phyloP scores from a whole-genome alignment of 2,329 filamentous ascomycete genomes.

The Cladosporium oxysporum region DNA sequence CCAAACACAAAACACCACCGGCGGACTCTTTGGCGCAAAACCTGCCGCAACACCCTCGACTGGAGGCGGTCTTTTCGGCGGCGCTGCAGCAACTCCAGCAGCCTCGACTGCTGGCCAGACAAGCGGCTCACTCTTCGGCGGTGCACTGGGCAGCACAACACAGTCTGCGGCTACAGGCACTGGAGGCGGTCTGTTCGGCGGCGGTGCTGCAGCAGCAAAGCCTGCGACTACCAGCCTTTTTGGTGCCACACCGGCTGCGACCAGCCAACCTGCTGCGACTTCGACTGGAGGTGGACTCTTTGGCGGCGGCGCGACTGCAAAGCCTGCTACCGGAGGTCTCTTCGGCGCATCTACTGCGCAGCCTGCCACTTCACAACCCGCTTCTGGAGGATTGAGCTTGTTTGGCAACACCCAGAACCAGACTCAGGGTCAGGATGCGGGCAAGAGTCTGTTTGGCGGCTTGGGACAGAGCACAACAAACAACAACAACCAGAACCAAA shows the following conservation, averaged over 20 bases:
- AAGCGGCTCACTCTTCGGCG: constrained; percentile 19
- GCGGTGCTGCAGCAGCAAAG: constrained; percentile 17
- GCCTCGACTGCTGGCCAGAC: constrained; percentile 17
- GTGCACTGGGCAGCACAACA: constrained; percentile 12
- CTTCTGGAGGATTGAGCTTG: constrained; percentile 17
- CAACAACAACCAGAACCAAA: constrained; percentile 17
- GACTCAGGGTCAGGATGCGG: constrained; percentile 18
- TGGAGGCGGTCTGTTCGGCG: constrained; percentile 18
- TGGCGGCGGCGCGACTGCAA: constrained; percentile 8
- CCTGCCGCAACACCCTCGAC: constrained; percentile 17
- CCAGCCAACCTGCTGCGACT: constrained; percentile 18
- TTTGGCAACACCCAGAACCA: constrained; percentile 22
- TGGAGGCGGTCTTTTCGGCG: constrained; percentile 19
- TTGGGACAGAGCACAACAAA: constrained; percentile 22
- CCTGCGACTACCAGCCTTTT: constrained; percentile 22
- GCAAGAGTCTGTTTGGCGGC: constrained; percentile 32
- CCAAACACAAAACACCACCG: constrained; percentile 13
- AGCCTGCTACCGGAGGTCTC: constrained; percentile 20
- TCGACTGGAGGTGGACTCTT: constrained; percentile 10
- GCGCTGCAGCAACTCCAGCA: constrained; percentile 11
- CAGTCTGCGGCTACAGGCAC: constrained; percentile 9
- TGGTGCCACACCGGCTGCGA: constrained; percentile 15
- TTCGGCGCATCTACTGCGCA: constrained; percentile 19
- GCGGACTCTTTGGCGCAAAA: constrained; percentile 12
- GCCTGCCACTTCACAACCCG: constrained; percentile 20